Percentiles rank a stretch among this genome's conserved stretches.
phyloP scores from a whole-genome alignment of 345 rosid genomes.

The Xanthoceras sorbifolium region DNA sequence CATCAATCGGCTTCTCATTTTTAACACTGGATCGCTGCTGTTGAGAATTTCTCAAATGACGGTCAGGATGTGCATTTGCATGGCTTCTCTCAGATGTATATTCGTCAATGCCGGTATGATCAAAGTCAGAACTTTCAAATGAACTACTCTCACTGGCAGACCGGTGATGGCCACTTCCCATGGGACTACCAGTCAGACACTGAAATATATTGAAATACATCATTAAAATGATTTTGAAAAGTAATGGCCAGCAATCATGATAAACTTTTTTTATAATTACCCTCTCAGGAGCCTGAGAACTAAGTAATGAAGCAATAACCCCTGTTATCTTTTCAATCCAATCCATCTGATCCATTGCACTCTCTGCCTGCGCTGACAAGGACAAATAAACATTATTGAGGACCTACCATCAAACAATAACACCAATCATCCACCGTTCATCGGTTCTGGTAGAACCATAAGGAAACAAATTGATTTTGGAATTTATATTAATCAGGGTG shows the following conservation, averaged over 20 bases:
- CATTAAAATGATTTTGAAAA: conserved; percentile 22
- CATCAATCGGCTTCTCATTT: conserved; percentile 89
- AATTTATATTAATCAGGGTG: neutral
- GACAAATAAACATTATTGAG: conserved; percentile 44
- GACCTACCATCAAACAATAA: conserved; percentile 25
- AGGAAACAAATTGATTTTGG: conserved; percentile 10
- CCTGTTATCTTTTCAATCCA: conserved; percentile 99
- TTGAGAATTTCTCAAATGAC: conserved; percentile 62
- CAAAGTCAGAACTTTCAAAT: conserved; percentile 91
- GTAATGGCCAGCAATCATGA: neutral
- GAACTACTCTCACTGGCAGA: conserved; percentile 99
- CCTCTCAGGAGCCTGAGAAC: conserved; percentile 93
- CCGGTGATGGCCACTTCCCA: conserved; percentile 92
- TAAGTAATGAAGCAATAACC: conserved; percentile 96
- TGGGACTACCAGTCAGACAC: conserved; percentile 75
- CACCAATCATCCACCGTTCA: neutral
- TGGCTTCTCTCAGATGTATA: conserved; percentile 69
- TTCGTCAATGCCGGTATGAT: conserved; percentile 77
- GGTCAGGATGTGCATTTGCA: conserved; percentile 56
- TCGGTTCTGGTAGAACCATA: neutral
- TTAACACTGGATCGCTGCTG: conserved; percentile 66
- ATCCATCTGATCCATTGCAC: conserved; percentile 95
- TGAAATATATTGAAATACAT: conserved; percentile 40
- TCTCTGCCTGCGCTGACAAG: conserved; percentile 98
- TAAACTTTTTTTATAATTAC: conserved; percentile 42